phyloP scores from a whole-genome alignment of 257 asterid genomes.

The Plectranthus barbatus region DNA sequence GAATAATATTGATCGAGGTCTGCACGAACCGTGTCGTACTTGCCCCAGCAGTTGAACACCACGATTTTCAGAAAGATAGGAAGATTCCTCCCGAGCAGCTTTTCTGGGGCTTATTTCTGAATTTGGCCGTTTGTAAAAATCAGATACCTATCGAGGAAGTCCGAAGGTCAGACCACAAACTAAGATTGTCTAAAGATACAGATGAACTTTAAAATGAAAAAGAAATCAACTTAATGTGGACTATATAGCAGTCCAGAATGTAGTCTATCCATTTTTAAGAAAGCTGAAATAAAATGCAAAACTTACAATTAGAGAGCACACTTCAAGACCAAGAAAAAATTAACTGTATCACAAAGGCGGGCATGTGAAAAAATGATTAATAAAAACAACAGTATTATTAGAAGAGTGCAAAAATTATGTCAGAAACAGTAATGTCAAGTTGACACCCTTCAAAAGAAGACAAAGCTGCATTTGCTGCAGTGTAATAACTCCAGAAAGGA shows the following conservation, averaged over 20 bases:
- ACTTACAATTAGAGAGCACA: background rate
- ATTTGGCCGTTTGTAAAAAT: slow-evolving; percentile 76
- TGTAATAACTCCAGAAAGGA: background rate
- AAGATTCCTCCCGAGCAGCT: slow-evolving; percentile 52
- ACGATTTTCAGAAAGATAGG: slow-evolving; percentile 44
- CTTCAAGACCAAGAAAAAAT: slow-evolving; percentile 4
- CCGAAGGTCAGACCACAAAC: slow-evolving; percentile 20
- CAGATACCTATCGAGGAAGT: slow-evolving; percentile 59
- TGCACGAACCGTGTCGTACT: slow-evolving; percentile 86
- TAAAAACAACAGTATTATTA: background rate
- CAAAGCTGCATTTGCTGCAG: background rate
- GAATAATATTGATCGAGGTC: slow-evolving; percentile 87
- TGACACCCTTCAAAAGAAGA: background rate
- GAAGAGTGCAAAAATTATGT: background rate
- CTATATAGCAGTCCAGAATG: background rate
- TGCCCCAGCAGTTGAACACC: slow-evolving; percentile 91
- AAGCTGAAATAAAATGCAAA: too few relatives aligned
- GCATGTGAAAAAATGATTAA: background rate
- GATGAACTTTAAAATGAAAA: slow-evolving; percentile 3
- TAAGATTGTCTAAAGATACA: background rate
- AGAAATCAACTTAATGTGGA: slow-evolving; percentile 3
- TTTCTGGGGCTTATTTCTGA: slow-evolving; percentile 71
- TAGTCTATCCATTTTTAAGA: too few relatives aligned
- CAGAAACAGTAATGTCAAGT: background rate
- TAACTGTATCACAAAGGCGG: background rate